Evolutionary conservation across 345 rosid species (phyloP).

Genomic region (Cardamine chenopodiifolia): DNA sequence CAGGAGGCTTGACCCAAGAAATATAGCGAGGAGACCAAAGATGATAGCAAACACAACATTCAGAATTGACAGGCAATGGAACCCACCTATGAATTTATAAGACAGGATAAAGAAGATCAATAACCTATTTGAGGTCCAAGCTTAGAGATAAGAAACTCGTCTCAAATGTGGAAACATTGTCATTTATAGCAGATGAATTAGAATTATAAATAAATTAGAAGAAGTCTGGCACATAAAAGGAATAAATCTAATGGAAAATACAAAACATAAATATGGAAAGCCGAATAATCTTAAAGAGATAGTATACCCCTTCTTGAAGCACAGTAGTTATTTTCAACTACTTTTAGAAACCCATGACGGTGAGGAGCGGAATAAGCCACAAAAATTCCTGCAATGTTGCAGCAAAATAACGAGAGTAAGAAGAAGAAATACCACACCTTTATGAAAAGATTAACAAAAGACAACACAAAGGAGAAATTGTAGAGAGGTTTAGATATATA

Average conservation of each 20-base stretch:
- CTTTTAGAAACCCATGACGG: conserved; percentile 79
- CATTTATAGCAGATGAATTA: not conserved
- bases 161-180: conserved; percentile 4
- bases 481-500: conserved; percentile 10
- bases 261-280: not conserved
- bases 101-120: conserved; percentile 24
- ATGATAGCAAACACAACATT: conserved; percentile 69
- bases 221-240: conserved; percentile 12
- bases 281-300: conserved; percentile 3
- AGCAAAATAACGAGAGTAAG: conserved; percentile 31
- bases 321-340: conserved; percentile 90
- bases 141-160: conserved; percentile 17
- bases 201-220: not conserved
- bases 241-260: not conserved
- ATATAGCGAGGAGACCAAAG: conserved; percentile 79
- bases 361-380: conserved; percentile 83
- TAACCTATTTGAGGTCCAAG: conserved; percentile 22
- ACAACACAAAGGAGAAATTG: not conserved
- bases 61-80: conserved; percentile 80
- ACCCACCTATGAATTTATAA: conserved; percentile 64
- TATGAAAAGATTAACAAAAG: conserved; percentile 3
- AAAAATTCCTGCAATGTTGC: conserved; percentile 57
- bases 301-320: conserved; percentile 84
- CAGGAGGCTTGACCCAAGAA: conserved; percentile 91
- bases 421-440: conserved; percentile 3